Conservation (phyloP, 306 rosid species). For the Gleditsia sinensis region DNA sequence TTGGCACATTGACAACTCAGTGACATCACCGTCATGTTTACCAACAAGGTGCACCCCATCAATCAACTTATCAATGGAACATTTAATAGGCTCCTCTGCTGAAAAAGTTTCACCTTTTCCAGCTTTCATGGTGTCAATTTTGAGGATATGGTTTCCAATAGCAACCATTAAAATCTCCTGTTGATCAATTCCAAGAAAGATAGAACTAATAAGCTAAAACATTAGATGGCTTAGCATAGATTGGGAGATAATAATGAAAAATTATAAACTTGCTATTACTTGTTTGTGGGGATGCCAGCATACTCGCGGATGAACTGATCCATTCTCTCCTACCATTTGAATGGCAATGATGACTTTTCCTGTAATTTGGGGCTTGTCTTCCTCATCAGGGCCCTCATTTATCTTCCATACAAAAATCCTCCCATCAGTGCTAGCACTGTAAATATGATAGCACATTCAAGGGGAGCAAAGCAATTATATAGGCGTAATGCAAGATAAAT, state of each 20-base stretch:
- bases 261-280: constrained; percentile 42
- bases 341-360: constrained; percentile 60
- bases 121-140: constrained; percentile 59
- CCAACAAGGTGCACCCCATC: constrained; percentile 69
- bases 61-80: constrained; percentile 62
- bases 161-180: constrained; percentile 74
- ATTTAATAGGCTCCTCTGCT: constrained; percentile 64
- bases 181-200: constrained; percentile 29
- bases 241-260: constrained; percentile 24
- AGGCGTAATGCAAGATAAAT: constrained; percentile 3
- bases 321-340: constrained; percentile 59
- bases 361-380: constrained; percentile 74
- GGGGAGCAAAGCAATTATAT: not conserved
- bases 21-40: constrained; percentile 62
- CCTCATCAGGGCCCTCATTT: constrained; percentile 68
- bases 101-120: constrained; percentile 60
- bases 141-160: constrained; percentile 56
- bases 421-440: constrained; percentile 74
- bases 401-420: constrained; percentile 72
- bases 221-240: not conserved
- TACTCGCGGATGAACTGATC: constrained; percentile 65
- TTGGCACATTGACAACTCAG: constrained; percentile 83
- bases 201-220: no score
- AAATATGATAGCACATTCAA: constrained; percentile 31
- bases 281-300: constrained; percentile 91